Conservation (phyloP, 768 basidiomycete species). For the Ramaria sp. region DNA sequence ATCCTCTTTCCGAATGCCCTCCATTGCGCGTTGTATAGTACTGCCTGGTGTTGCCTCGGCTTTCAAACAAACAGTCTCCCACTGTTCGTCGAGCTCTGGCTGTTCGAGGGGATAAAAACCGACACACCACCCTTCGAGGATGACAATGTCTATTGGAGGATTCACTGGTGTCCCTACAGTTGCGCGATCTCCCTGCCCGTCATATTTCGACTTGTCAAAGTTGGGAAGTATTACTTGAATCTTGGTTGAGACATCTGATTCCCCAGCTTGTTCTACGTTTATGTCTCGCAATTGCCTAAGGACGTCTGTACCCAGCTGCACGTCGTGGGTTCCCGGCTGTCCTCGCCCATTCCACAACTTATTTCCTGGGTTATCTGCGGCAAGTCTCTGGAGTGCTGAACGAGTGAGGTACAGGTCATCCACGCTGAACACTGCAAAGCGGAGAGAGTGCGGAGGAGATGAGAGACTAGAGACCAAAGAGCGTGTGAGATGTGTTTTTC, state of each 20-base stretch:
- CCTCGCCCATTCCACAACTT: slow-evolving; percentile 72
- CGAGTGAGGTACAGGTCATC: slow-evolving; percentile 86
- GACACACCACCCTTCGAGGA: slow-evolving; percentile 94
- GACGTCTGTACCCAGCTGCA: slow-evolving; percentile 47
- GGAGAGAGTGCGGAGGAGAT: slow-evolving; percentile 37
- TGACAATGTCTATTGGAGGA: slow-evolving; percentile 62
- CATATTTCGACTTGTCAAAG: slow-evolving; percentile 79
- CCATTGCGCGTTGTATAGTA: slow-evolving; percentile 16
- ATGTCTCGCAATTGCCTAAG: slow-evolving; percentile 39
- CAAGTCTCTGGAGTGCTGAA: slow-evolving; percentile 43
- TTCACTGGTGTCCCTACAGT: slow-evolving; percentile 34
- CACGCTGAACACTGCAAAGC: slow-evolving; percentile 57
- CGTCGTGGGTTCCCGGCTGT: slow-evolving; percentile 88
- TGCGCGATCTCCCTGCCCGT: slow-evolving; percentile 78
- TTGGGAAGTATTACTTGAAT: slow-evolving; percentile 47
- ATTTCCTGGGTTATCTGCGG: slow-evolving; percentile 46
- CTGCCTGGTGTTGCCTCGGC: slow-evolving; percentile 3
- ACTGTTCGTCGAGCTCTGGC: slow-evolving; percentile 42
- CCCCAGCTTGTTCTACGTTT: slow-evolving; percentile 16
- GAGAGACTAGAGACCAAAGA: slow-evolving; percentile 17
- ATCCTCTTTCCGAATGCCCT: slow-evolving; percentile 33
- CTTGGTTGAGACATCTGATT: background rate
- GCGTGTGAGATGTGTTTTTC: slow-evolving; percentile 42
- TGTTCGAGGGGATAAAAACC: slow-evolving; percentile 63
- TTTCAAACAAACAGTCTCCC: slow-evolving; percentile 30